A percentile compares a stretch with the other conserved stretches of the same genome.
Evolutionary conservation across 192 early-diverging fungal species (phyloP).

Genomic region (Backusella westeae): DNA sequence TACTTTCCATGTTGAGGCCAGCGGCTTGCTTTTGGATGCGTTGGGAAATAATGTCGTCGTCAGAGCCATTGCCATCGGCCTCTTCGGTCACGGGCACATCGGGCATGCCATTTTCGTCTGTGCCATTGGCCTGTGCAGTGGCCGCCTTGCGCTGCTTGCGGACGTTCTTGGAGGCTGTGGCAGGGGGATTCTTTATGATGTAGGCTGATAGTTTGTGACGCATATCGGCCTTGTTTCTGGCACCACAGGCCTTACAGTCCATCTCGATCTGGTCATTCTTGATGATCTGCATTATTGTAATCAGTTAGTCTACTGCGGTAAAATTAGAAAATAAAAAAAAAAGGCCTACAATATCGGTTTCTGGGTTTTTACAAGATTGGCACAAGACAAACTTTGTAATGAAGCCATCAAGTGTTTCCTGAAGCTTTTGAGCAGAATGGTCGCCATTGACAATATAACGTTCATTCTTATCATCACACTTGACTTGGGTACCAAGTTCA

Average conservation of each 20-base stretch:
- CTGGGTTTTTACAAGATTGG: slow-evolving; percentile 91
- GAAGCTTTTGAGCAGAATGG: slow-evolving; percentile 85
- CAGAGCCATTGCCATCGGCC: slow-evolving; percentile 48
- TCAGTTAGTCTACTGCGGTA: neutral
- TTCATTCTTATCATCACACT: slow-evolving; percentile 86
- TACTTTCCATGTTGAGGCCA: slow-evolving; percentile 51
- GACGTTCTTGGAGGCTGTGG: slow-evolving; percentile 44
- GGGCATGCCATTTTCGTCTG: slow-evolving; percentile 42
- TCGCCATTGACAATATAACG: slow-evolving; percentile 95
- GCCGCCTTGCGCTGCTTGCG: slow-evolving; percentile 55
- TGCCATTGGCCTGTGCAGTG: slow-evolving; percentile 45
- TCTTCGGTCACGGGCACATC: slow-evolving; percentile 43
- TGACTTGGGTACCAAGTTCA: slow-evolving; percentile 94
- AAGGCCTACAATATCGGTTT: slow-evolving; percentile 81
- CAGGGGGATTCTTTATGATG: slow-evolving; percentile 93
- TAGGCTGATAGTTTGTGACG: slow-evolving; percentile 85
- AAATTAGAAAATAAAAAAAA: neutral
- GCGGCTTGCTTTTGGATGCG: slow-evolving; percentile 70
- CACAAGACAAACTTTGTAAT: slow-evolving; percentile 96
- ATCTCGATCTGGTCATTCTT: slow-evolving; percentile 58
- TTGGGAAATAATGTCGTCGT: slow-evolving; percentile 67
- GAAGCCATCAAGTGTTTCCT: slow-evolving; percentile 82
- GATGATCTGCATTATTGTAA: slow-evolving; percentile 39
- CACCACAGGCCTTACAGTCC: slow-evolving; percentile 94
- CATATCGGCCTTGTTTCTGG: slow-evolving; percentile 78